Percentiles rank a stretch among this genome's conserved stretches.
Evolutionary conservation across 2,329 filamentous ascomycete species (phyloP).

Genomic region (Parascedosporium putredinis): DNA sequence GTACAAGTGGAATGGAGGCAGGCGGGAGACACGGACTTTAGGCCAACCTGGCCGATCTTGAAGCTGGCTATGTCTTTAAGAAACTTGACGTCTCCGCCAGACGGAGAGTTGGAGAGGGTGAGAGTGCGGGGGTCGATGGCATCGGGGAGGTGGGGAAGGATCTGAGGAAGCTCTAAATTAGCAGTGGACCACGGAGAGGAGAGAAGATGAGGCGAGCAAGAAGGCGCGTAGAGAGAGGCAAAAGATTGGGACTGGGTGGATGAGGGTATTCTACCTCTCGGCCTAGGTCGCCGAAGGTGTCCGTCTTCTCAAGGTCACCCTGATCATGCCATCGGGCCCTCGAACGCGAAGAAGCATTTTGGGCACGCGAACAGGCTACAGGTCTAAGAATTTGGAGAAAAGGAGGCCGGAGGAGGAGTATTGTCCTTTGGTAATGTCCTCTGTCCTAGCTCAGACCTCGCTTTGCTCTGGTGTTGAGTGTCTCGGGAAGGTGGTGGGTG

Average conservation of each 20-base stretch:
- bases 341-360: constrained; percentile 78
- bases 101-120: constrained; percentile 51
- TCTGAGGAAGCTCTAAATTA: constrained; percentile 24
- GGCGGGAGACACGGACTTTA: constrained; percentile 34
- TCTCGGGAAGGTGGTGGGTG: too few species aligned
- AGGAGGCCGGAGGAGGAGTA: neutral
- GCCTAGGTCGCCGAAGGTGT: constrained; percentile 58
- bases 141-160: constrained; percentile 47
- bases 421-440: neutral
- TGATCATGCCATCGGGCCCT: constrained; percentile 86
- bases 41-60: constrained; percentile 46
- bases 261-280: too few species aligned
- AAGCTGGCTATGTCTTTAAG: constrained; percentile 47
- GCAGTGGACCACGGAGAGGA: neutral
- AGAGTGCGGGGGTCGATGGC: constrained; percentile 52
- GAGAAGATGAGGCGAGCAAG: constrained; percentile 7
- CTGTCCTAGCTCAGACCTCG: neutral
- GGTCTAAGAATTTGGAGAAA: neutral
- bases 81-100: constrained; percentile 45
- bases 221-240: too few species aligned
- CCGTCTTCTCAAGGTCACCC: constrained; percentile 67
- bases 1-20: too few species aligned
- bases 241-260: too few species aligned
- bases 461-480: too few species aligned
- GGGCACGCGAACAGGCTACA: constrained; percentile 10